These are phyloP conservation scores for Moesziomyces parantarcticus DNA, from an alignment of 1,284 basidiomycete species.

Conservation along the genomic window DNA sequence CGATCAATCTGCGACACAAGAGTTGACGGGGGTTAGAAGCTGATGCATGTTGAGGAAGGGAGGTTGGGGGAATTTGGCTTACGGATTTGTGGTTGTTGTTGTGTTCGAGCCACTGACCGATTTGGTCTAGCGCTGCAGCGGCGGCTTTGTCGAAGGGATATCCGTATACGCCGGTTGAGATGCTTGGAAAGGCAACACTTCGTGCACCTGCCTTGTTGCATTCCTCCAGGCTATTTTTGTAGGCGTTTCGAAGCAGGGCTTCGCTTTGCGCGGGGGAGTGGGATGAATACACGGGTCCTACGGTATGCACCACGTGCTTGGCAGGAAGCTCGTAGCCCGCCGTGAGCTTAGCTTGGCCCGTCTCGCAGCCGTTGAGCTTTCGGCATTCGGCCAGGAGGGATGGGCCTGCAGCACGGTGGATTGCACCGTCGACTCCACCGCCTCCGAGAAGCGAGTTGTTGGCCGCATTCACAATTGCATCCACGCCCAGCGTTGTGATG, in stretches of 20 bases:
- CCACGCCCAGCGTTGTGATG: constrained; percentile 44
- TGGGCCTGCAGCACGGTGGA: constrained; percentile 84
- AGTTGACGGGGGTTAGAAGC: too few relatives aligned
- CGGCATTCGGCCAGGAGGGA: constrained; percentile 79
- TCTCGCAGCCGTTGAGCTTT: constrained; percentile 74
- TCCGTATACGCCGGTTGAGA: constrained; percentile 65
- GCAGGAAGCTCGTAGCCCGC: constrained; percentile 70
- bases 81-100: constrained; percentile 24
- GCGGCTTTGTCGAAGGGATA: constrained; percentile 61
- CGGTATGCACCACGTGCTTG: constrained; percentile 85
- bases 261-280: constrained; percentile 7
- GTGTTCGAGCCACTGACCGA: constrained; percentile 46
- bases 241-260: constrained; percentile 69
- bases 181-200: constrained; percentile 61
- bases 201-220: constrained; percentile 25
- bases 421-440: constrained; percentile 79
- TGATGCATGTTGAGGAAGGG: too few relatives aligned
- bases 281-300: constrained; percentile 80
- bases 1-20: constrained; percentile 31
- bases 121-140: constrained; percentile 44
- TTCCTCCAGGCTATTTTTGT: constrained; percentile 49
- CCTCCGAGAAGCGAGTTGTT: constrained; percentile 60
- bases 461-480: constrained; percentile 65
- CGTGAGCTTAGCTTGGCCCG: constrained; percentile 86
- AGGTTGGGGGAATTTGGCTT: background rate